phyloP scores from a whole-genome alignment of 352 stramenopile species.

The Hyaloperonospora arabidopsidis region DNA sequence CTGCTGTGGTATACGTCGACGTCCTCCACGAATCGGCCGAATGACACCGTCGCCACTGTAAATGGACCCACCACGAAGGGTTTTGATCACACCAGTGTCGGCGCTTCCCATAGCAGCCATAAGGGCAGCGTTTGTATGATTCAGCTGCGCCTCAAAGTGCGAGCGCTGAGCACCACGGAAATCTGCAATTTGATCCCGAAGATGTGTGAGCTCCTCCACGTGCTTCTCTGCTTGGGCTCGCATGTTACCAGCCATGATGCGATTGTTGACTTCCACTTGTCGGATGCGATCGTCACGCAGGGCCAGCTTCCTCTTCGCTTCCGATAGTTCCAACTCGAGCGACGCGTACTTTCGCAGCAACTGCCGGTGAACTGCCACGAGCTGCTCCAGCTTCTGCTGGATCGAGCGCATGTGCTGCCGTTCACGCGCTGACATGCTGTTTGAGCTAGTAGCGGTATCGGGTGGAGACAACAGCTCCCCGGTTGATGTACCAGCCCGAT shows the following conservation, averaged over 20 bases:
- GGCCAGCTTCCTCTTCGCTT: conserved; percentile 85
- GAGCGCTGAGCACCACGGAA: conserved; percentile 71
- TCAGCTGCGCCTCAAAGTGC: conserved; percentile 66
- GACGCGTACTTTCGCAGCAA: conserved; percentile 87
- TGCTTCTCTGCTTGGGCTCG: conserved; percentile 83
- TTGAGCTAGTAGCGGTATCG: conserved; percentile 18
- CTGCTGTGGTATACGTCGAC: conserved; percentile 48
- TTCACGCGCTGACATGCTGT: conserved; percentile 70
- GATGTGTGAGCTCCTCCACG: conserved; percentile 77
- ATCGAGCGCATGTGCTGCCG: conserved; percentile 85
- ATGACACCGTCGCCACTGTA: conserved; percentile 61
- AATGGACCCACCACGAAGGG: conserved; percentile 54
- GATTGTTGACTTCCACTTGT: conserved; percentile 83
- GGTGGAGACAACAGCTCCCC: conserved; percentile 29
- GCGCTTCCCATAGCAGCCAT: conserved; percentile 20
- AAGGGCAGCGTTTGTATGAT: conserved; percentile 32
- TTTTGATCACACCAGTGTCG: conserved; percentile 50
- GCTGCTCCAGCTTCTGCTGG: conserved; percentile 86
- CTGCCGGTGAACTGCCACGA: conserved; percentile 86
- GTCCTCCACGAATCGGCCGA: conserved; percentile 63
- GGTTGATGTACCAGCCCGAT: conserved; percentile 27
- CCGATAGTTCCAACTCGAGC: conserved; percentile 79
- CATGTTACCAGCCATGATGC: conserved; percentile 85
- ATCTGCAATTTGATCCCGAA: conserved; percentile 80
- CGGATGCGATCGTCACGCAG: conserved; percentile 87